Conservation (phyloP, 306 rosid species). For the Dryas octopetala region DNA sequence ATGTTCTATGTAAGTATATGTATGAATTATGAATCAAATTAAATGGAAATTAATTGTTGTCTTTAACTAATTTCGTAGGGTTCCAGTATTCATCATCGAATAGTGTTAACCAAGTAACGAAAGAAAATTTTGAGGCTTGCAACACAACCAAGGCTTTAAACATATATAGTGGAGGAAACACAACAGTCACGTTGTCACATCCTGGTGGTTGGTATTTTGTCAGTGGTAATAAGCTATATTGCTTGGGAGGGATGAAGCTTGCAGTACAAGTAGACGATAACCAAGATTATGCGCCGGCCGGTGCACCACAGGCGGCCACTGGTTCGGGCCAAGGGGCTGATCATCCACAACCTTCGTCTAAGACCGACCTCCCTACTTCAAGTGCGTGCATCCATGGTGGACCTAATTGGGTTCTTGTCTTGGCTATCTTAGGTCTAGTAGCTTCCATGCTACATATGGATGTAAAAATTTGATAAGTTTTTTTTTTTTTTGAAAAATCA, state of each 20-base stretch:
- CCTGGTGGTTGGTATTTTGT: constrained; percentile 70
- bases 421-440: constrained; percentile 8
- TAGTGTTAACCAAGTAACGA: constrained; percentile 58
- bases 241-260: constrained; percentile 92
- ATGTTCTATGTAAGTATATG: constrained; percentile 53
- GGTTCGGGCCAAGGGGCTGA: constrained; percentile 27
- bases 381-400: constrained; percentile 23
- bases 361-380: constrained; percentile 45
- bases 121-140: constrained; percentile 54
- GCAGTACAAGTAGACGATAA: constrained; percentile 44
- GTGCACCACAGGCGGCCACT: constrained; percentile 41
- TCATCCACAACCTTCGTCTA: constrained; percentile 47
- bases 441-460: constrained; percentile 9
- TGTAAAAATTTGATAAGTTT: neutral
- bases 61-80: constrained; percentile 26
- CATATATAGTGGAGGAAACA: constrained; percentile 57
- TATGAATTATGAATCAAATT: neutral
- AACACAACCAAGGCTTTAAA: constrained; percentile 54
- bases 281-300: constrained; percentile 39
- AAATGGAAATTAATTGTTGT: too few relatives aligned
- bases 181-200: constrained; percentile 58
- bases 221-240: constrained; percentile 61
- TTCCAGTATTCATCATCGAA: constrained; percentile 74
- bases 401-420: neutral
- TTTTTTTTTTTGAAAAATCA: neutral